These are phyloP conservation scores for Ustanciosporium gigantosporum DNA, from an alignment of 1,284 basidiomycete species.

Conservation along the genomic window DNA sequence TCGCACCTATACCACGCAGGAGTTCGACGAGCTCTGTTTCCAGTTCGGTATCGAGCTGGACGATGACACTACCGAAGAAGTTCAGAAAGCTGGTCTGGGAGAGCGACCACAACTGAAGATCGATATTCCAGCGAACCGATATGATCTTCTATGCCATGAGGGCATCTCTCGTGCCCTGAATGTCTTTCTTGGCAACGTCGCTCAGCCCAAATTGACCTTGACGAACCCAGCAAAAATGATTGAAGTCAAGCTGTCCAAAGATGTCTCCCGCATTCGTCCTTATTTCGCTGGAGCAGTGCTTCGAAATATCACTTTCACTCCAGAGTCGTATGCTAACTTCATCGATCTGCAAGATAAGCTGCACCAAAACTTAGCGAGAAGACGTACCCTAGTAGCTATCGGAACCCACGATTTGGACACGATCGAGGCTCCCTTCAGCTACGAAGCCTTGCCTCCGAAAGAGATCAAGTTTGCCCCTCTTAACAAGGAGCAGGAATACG, in stretches of 20 bases:
- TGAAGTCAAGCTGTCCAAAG: conserved; percentile 38
- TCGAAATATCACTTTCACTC: conserved; percentile 83
- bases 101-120: conserved; percentile 95
- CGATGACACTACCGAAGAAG: conserved; percentile 93
- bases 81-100: conserved; percentile 73
- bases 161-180: conserved; percentile 86
- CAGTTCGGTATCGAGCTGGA: conserved; percentile 97
- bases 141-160: conserved; percentile 96
- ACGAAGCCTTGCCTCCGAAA: conserved; percentile 84
- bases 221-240: conserved; percentile 40
- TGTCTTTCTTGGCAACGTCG: conserved; percentile 77
- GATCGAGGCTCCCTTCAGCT: conserved; percentile 81
- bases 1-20: conserved; percentile 73
- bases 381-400: conserved; percentile 89
- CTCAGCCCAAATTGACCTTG: conserved; percentile 65
- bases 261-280: conserved; percentile 72
- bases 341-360: conserved; percentile 97
- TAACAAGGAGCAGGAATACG: conserved; percentile 71
- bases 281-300: conserved; percentile 89
- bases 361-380: conserved; percentile 90
- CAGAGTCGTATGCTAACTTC: conserved; percentile 89
- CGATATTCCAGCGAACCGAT: conserved; percentile 93
- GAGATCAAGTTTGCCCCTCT: conserved; percentile 88
- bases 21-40: conserved; percentile 94
- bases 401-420: conserved; percentile 97